Evolutionary conservation across 768 basidiomycete species (phyloP).

Genomic region (Hemileccinum impolitum): DNA sequence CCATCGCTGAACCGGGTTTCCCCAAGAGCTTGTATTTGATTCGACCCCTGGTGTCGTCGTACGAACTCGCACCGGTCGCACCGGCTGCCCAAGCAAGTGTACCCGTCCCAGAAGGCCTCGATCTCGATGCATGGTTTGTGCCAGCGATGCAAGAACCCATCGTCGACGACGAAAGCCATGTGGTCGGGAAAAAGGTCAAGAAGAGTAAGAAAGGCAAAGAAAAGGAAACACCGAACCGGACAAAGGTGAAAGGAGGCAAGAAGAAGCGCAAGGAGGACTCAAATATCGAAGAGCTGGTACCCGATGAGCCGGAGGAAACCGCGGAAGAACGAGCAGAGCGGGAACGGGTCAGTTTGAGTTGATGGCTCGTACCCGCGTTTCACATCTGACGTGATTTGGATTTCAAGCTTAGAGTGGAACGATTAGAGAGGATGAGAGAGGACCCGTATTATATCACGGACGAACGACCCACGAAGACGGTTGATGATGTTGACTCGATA

Average conservation of each 20-base stretch:
- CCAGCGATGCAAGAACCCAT: constrained; percentile 44
- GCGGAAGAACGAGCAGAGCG: constrained; percentile 57
- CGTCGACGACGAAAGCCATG: constrained; percentile 33
- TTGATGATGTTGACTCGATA: constrained; percentile 82
- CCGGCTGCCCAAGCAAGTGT: constrained; percentile 77
- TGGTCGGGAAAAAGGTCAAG: constrained; percentile 40
- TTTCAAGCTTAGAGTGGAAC: constrained; percentile 67
- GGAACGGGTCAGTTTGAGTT: constrained; percentile 51
- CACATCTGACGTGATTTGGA: constrained; percentile 2
- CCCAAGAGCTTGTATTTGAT: constrained; percentile 91
- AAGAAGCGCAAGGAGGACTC: constrained; percentile 42
- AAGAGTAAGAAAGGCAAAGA: constrained; percentile 44
- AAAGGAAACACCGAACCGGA: constrained; percentile 34
- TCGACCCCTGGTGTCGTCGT: constrained; percentile 67
- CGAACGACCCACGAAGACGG: constrained; percentile 40
- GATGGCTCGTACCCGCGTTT: neutral
- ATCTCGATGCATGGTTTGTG: constrained; percentile 85
- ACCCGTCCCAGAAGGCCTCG: constrained; percentile 75
- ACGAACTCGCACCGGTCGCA: constrained; percentile 87
- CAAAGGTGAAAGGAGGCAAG: constrained; percentile 35
- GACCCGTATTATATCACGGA: constrained; percentile 92
- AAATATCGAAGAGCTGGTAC: constrained; percentile 30
- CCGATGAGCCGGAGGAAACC: constrained; percentile 47
- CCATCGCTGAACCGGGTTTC: constrained; percentile 46
- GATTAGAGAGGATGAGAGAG: constrained; percentile 70